Evolutionary conservation across 495 filamentous ascomycete species (phyloP), one percentile per base, ranked within the genome.

Genomic region (Neurospora sp.): DNA sequence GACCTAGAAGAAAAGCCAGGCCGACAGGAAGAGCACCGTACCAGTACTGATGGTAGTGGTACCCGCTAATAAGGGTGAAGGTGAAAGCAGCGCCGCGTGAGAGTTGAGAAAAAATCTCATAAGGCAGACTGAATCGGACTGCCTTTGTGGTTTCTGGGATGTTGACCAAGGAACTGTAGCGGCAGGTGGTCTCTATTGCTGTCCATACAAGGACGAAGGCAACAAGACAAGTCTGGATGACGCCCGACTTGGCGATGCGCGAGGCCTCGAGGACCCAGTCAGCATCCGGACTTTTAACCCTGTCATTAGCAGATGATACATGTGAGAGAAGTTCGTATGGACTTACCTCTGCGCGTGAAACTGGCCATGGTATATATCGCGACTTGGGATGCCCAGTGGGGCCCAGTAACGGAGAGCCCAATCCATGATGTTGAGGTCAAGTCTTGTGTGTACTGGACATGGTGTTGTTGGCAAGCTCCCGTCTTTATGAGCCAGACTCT

Each of bases 1-100:
- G 74, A 41, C 82, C 81, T 9, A 84, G 74, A 59, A 79, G 22
- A 47, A 83, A 81, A 10, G 77, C 81, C 59, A 81, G 80, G 69
- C 73, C 74, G 38, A 81, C 69, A 14, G 71, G 71, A 18, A 73
- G 68, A 22, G 73, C 78, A 73, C 82, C 77, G 68, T 75, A 72
- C 81, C 78, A 80, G 37, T 75, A 76, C 37, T 72, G 73, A 27
- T 53, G 70, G 35, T 73, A 71, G 68, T 70, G 74, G 27, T 69
- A 71, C 10, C 78, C 74, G 12, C 76, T 75, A 70, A 77, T 69
- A 12, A 78, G 69, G 61, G 77, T 75, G 39, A 81, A 76, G 65
- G 77, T 75, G 27, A 83, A 69, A 16, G 81, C 73, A 38, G 78
- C 70, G 35, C 76, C 78, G 1, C 82, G 78, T 18, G 77, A 69